Percentiles rank a stretch among this genome's conserved stretches.
Conservation (phyloP, 352 stramenopile species). For the Globisporangium abappressorium region DNA sequence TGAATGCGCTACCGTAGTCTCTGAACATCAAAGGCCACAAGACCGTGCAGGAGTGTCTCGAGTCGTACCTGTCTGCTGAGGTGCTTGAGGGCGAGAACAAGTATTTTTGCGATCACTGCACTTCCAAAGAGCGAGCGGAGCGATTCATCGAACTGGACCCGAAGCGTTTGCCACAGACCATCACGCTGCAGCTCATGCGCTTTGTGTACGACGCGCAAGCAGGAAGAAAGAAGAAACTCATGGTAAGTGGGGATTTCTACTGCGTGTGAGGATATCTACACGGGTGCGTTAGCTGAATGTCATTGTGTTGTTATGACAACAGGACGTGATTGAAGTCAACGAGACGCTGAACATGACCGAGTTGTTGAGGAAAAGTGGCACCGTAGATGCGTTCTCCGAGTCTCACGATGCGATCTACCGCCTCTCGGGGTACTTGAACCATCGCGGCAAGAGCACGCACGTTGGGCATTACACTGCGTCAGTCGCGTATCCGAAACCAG, state of each 20-base stretch:
- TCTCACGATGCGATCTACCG: conserved; percentile 53
- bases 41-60: conserved; percentile 63
- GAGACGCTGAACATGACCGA: conserved; percentile 79
- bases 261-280: background rate
- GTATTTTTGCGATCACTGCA: conserved; percentile 81
- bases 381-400: conserved; percentile 36
- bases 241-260: conserved; percentile 30
- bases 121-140: conserved; percentile 71
- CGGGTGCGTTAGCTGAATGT: background rate
- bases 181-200: conserved; percentile 82
- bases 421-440: conserved; percentile 76
- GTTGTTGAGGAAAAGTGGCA: conserved; percentile 42
- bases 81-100: conserved; percentile 84
- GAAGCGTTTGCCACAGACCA: conserved; percentile 49
- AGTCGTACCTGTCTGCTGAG: conserved; percentile 70
- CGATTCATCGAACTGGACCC: conserved; percentile 69
- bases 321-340: conserved; percentile 85
- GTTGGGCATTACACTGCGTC: conserved; percentile 86
- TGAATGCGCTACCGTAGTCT: conserved; percentile 29
- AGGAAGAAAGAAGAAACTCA: conserved; percentile 83
- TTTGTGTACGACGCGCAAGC: conserved; percentile 83
- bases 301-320: background rate
- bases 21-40: conserved; percentile 85
- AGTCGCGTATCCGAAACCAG: conserved; percentile 49
- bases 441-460: conserved; percentile 78